Percentiles rank a stretch among this genome's conserved stretches.
These are phyloP conservation scores for Parathielavia appendiculata DNA, from an alignment of 495 filamentous ascomycete genomes.

Conservation along the genomic window DNA sequence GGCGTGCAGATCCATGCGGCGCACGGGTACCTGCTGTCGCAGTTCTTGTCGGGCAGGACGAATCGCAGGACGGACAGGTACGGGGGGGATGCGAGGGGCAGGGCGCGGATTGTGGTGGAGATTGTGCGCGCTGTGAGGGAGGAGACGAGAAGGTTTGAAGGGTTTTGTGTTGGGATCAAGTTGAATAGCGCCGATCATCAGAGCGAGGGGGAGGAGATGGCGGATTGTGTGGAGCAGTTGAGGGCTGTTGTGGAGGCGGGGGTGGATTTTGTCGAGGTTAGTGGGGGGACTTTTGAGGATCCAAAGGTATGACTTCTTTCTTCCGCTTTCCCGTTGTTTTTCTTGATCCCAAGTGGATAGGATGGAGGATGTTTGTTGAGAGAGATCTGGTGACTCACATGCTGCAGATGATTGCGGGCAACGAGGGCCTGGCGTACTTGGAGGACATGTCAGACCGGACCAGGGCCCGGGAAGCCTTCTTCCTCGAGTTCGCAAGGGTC, in stretches of 20 bases:
- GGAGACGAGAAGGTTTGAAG: constrained; percentile 53
- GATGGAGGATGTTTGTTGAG: no score
- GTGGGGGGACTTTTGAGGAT: constrained; percentile 55
- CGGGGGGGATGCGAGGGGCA: constrained; percentile 63
- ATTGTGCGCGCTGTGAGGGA: constrained; percentile 55
- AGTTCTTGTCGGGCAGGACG: constrained; percentile 57
- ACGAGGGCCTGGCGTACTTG: neutral
- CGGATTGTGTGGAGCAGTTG: constrained; percentile 50
- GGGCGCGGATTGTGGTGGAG: constrained; percentile 59
- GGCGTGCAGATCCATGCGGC: constrained; percentile 70
- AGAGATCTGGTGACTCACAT: neutral
- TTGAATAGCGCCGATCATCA: constrained; percentile 57
- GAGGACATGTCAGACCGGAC: constrained; percentile 38
- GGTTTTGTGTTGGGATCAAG: constrained; percentile 59
- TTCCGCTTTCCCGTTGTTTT: neutral
- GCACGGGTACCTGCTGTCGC: constrained; percentile 70
- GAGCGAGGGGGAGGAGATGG: constrained; percentile 37
- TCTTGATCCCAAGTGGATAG: neutral
- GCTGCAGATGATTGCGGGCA: constrained; percentile 12
- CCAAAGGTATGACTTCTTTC: constrained; percentile 31
- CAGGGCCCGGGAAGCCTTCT: constrained; percentile 55
- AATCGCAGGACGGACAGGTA: constrained; percentile 61
- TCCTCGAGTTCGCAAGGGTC: constrained; percentile 51
- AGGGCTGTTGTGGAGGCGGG: constrained; percentile 46
- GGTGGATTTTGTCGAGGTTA: constrained; percentile 60